These are phyloP conservation scores for Globisporangium paddicum DNA, from an alignment of 352 stramenopile genomes.

Conservation along the genomic window DNA sequence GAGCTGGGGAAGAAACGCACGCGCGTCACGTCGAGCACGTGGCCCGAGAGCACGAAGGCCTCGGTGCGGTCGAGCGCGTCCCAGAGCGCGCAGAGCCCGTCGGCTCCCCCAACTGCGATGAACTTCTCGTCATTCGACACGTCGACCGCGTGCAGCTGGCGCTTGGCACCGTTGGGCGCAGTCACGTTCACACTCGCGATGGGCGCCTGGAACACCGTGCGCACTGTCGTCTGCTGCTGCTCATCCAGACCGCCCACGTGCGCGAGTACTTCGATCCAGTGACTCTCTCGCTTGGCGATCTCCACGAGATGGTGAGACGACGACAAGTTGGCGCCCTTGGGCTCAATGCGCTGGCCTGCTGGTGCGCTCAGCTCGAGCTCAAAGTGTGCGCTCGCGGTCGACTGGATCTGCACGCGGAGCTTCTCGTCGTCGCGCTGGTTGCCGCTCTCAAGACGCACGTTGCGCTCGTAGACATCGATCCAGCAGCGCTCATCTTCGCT, in stretches of 20 bases:
- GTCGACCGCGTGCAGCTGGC: constrained; percentile 46
- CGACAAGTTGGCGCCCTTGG: neutral
- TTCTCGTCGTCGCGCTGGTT: neutral
- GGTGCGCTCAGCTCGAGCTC: constrained; percentile 25
- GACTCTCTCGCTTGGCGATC: constrained; percentile 26
- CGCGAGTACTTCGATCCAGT: constrained; percentile 47
- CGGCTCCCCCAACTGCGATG: constrained; percentile 43
- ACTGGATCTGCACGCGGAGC: constrained; percentile 11
- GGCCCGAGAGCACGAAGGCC: constrained; percentile 34
- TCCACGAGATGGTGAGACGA: constrained; percentile 20
- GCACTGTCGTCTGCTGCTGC: constrained; percentile 20
- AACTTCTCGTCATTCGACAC: constrained; percentile 44
- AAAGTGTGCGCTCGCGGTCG: constrained; percentile 30
- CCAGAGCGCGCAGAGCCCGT: constrained; percentile 54
- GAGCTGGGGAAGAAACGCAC: constrained; percentile 66
- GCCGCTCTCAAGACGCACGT: constrained; percentile 5
- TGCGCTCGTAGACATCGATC: constrained; percentile 54
- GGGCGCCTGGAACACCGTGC: constrained; percentile 51
- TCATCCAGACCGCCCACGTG: neutral
- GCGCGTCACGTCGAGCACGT: constrained; percentile 57
- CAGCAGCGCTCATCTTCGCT: constrained; percentile 25
- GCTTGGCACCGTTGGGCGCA: neutral
- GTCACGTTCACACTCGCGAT: constrained; percentile 21
- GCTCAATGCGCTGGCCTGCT: neutral
- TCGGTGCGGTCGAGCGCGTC: constrained; percentile 22